Base-by-base conservation (phyloP, 805 yeast species). In the Komagataella populi region DNA sequence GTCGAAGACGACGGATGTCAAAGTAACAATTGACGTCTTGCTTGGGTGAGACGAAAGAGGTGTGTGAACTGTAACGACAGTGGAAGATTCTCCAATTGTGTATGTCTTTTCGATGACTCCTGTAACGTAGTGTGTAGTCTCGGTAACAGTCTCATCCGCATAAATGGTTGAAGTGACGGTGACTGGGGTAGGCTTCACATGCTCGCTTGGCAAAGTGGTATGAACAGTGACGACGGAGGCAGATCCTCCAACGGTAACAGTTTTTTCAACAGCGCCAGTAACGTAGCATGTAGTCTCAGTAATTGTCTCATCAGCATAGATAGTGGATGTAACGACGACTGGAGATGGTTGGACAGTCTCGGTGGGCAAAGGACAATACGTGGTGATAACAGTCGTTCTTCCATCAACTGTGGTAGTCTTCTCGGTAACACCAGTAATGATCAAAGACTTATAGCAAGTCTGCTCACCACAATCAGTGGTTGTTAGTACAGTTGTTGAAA, bases 331-430 rank as follows among this genome's bases (percentile, higher is more conserved):
- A 6, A 30, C 39, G 14, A 30, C 23, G 23, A 20, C 23, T 10
- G 53, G 47, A 45, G 47, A 10, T 18, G 57, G 30, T 4, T 57
- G 6, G 45, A 59, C 17, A 10, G 52, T 54, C 46, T 30, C 39
- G 4, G 39, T 30, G 39, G 55, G 44, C 48, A 51, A 51, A 54
- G 71, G 69, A 55, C 70, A 65, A 61, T 62, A 67, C 18, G 75
- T 69, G 51, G 76, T 68, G 60, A 64, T 60, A 45, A 66, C 61
- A 17, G 72, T 68, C 48, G 55, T 60, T 17, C 58, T 57, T 22
- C 68, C 74, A 51, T 63, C 55, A 23, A 63, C 62, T 39, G 68
- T 63, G 23, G 65, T 55, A 45, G 73, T 68, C 48, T 53, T 53
- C 2, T 56, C 45, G 12, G 57, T 51, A 22, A 55, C 36, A 45